phyloP scores from a whole-genome alignment of 768 basidiomycete genomes.

The Leccinum subgranulosum region DNA sequence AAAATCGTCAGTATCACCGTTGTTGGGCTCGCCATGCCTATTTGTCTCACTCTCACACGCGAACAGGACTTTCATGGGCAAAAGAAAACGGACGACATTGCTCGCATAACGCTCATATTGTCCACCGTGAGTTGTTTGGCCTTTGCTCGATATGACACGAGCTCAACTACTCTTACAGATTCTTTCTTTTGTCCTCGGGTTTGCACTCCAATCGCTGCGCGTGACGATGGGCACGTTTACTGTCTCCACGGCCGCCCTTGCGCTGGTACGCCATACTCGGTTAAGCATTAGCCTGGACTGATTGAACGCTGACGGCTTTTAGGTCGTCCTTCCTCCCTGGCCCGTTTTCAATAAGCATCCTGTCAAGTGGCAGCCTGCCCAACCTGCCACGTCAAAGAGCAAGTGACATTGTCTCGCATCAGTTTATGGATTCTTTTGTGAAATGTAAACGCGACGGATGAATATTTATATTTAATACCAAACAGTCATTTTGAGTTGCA shows the following conservation, averaged over 20 bases:
- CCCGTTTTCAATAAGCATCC: slow-evolving; percentile 36
- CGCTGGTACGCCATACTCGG: slow-evolving; percentile 15
- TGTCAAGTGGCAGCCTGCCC: slow-evolving; percentile 23
- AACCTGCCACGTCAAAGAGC: slow-evolving; percentile 19
- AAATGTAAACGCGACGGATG: neutral
- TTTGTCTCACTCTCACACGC: slow-evolving; percentile 13
- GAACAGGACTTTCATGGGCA: slow-evolving; percentile 33
- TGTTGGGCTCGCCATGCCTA: neutral
- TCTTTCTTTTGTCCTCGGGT: slow-evolving; percentile 29
- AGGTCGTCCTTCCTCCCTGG: slow-evolving; percentile 73
- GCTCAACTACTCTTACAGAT: slow-evolving; percentile 13
- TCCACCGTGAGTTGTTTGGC: slow-evolving; percentile 20
- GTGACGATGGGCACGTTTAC: slow-evolving; percentile 25
- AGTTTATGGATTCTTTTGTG: neutral
- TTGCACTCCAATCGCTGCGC: slow-evolving; percentile 26
- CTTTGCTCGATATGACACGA: neutral
- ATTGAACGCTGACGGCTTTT: neutral
- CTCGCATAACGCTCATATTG: slow-evolving; percentile 21
- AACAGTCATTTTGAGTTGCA: neutral
- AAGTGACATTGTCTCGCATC: slow-evolving; percentile 11
- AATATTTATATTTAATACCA: no score
- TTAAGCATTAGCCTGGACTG: no score
- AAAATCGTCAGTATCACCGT: slow-evolving; percentile 24
- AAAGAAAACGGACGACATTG: slow-evolving; percentile 23
- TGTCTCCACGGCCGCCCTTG: slow-evolving; percentile 17